Percentiles rank a stretch among this genome's conserved stretches.
These are phyloP conservation scores for Botrytis elliptica DNA, from an alignment of 2,329 filamentous ascomycete genomes.

Conservation along the genomic window DNA sequence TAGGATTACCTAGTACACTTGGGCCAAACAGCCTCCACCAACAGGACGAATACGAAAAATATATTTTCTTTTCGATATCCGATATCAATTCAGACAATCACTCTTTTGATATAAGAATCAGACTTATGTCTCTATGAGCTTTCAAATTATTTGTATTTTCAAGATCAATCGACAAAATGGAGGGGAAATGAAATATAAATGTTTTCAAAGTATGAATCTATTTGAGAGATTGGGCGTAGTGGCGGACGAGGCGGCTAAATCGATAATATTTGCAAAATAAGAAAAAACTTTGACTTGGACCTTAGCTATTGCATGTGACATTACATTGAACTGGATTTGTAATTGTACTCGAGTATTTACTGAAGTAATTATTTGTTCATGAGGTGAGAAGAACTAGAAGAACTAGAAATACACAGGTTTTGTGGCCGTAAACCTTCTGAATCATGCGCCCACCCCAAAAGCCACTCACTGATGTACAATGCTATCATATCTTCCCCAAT, in stretches of 20 bases:
- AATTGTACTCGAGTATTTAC: conserved; percentile 10
- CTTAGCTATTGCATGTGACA: conserved; percentile 3
- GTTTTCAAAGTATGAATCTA: neutral
- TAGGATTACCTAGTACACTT: neutral
- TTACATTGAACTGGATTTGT: conserved; percentile 5
- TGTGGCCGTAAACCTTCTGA: conserved; percentile 27
- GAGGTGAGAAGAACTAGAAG: conserved; percentile 39
- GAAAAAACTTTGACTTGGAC: conserved; percentile 9
- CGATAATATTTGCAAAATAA: neutral
- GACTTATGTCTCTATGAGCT: neutral
- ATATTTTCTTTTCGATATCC: neutral
- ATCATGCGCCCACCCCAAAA: conserved; percentile 29
- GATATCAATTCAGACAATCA: neutral
- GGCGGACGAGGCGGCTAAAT: conserved; percentile 21
- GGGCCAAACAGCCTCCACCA: neutral
- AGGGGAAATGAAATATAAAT: neutral
- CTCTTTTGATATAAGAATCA: neutral
- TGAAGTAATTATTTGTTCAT: conserved; percentile 24
- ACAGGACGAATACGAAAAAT: neutral
- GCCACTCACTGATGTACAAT: conserved; percentile 34
- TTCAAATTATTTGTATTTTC: neutral
- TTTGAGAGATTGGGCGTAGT: neutral
- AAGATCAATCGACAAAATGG: neutral
- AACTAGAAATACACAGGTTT: conserved; percentile 38
- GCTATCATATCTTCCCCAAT: conserved; percentile 26